Evolutionary conservation across 257 asterid genomes (phyloP).

Genomic region (Linaria vulgaris): DNA sequence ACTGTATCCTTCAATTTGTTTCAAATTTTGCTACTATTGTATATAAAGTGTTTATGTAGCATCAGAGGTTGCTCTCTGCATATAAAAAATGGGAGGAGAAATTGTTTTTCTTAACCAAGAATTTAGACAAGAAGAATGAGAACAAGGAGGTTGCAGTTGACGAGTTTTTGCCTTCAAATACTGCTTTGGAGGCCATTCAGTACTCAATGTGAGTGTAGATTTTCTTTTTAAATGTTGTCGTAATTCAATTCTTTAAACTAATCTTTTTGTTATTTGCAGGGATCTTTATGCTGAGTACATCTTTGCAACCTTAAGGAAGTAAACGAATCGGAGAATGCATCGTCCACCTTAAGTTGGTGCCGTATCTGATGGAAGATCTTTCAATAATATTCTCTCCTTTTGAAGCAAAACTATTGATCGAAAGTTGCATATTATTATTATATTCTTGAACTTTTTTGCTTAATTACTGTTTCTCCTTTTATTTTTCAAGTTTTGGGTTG

Average conservation of each 20-base stretch:
- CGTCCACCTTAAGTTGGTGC: too few species aligned
- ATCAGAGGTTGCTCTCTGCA: not conserved
- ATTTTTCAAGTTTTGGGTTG: too few species aligned
- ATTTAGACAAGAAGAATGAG: constrained; percentile 72
- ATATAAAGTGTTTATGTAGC: not conserved
- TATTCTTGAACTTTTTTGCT: too few species aligned
- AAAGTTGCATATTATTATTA: too few species aligned
- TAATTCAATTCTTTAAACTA: not conserved
- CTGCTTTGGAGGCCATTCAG: constrained; percentile 54
- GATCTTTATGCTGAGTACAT: constrained; percentile 19
- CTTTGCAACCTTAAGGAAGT: constrained; percentile 17
- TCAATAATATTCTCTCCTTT: too few species aligned
- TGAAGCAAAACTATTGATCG: too few species aligned
- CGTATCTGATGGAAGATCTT: too few species aligned
- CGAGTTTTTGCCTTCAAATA: constrained; percentile 48
- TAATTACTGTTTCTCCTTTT: too few species aligned
- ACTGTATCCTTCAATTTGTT: constrained; percentile 45
- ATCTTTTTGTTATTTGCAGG: not conserved
- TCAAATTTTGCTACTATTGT: not conserved
- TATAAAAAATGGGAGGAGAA: not conserved
- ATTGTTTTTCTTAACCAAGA: constrained; percentile 28
- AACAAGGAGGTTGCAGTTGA: constrained; percentile 71
- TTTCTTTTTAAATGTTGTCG: not conserved
- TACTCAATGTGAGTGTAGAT: constrained; percentile 56
- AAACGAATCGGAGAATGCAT: not conserved